Percentiles rank a stretch among this genome's conserved stretches.
Conservation (phyloP, 495 filamentous ascomycete species). For the Penicilliopsis zonata region DNA sequence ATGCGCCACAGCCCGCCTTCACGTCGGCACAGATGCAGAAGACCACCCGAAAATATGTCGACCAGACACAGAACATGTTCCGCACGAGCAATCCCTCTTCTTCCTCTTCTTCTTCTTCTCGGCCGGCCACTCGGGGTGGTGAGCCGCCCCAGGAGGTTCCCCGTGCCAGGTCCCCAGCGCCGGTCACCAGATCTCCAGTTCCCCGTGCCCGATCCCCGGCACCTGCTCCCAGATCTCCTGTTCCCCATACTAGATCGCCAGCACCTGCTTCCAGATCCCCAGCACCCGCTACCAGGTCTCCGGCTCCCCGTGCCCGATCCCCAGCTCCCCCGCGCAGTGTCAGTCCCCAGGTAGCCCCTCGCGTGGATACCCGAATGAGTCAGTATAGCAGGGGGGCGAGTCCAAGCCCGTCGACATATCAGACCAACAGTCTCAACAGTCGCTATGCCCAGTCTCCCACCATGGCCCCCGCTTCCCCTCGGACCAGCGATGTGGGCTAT, state of each 20-base stretch:
- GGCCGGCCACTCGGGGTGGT: slow-evolving; percentile 16
- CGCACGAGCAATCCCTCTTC: slow-evolving; percentile 29
- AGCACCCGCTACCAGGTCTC: too few species aligned
- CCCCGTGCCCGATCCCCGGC: slow-evolving; percentile 38
- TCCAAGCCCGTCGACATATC: slow-evolving; percentile 23
- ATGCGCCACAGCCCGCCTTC: slow-evolving; percentile 81
- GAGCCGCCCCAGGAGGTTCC: slow-evolving; percentile 25
- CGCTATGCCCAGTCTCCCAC: slow-evolving; percentile 30
- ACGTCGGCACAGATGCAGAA: slow-evolving; percentile 90
- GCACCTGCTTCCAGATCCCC: too few species aligned
- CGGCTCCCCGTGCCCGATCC: slow-evolving; percentile 33
- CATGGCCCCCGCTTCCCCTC: slow-evolving; percentile 27
- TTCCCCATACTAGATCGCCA: too few species aligned
- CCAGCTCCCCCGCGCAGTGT: slow-evolving; percentile 43
- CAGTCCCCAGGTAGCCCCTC: slow-evolving; percentile 28
- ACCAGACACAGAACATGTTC: slow-evolving; percentile 75
- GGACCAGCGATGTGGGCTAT: slow-evolving; percentile 44
- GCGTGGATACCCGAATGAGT: slow-evolving; percentile 14
- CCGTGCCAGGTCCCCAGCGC: too few species aligned
- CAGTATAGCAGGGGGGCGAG: slow-evolving; percentile 26
- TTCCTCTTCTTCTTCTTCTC: too few species aligned
- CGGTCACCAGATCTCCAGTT: too few species aligned
- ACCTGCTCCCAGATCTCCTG: slow-evolving; percentile 45
- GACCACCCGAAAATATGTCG: slow-evolving; percentile 74
- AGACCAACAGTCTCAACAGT: slow-evolving; percentile 28